phyloP scores from a whole-genome alignment of 2,329 filamentous ascomycete species.

The Diaporthe sp. region DNA sequence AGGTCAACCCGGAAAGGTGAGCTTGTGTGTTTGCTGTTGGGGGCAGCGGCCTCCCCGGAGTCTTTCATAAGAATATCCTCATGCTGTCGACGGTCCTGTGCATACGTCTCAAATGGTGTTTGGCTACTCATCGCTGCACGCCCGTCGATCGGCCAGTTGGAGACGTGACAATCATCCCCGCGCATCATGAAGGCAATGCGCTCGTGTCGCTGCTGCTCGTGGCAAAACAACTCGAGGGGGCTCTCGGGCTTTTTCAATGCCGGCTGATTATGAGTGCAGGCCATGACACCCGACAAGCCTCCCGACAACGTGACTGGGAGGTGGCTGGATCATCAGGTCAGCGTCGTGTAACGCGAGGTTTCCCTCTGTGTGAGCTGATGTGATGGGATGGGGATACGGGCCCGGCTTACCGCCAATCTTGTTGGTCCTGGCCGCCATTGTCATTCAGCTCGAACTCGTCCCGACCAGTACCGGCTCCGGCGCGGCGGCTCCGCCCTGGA shows the following conservation, averaged over 20 bases:
- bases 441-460: slow-evolving; percentile 7
- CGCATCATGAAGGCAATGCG: slow-evolving; percentile 35
- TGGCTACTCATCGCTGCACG: not conserved
- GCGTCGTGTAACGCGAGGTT: not conserved
- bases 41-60: not conserved
- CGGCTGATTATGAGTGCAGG: not conserved
- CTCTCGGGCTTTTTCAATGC: slow-evolving; percentile 1
- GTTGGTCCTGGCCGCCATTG: not conserved
- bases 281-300: slow-evolving; percentile 6
- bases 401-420: slow-evolving; percentile 11
- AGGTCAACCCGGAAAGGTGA: slow-evolving; percentile 5
- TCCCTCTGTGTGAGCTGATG: not conserved
- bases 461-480: not conserved
- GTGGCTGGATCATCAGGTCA: slow-evolving; percentile 14
- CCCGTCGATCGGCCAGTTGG: not conserved
- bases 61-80: slow-evolving; percentile 14
- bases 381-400: not conserved
- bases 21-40: slow-evolving; percentile 4
- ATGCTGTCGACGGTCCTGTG: not conserved
- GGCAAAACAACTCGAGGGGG: slow-evolving; percentile 33
- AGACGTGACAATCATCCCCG: not conserved
- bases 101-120: not conserved
- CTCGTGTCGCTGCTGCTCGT: slow-evolving; percentile 35
- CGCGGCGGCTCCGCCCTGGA: not conserved
- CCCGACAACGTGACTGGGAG: slow-evolving; percentile 16